Conservation (phyloP, 345 rosid species). For the Geranium rotundifolium region DNA sequence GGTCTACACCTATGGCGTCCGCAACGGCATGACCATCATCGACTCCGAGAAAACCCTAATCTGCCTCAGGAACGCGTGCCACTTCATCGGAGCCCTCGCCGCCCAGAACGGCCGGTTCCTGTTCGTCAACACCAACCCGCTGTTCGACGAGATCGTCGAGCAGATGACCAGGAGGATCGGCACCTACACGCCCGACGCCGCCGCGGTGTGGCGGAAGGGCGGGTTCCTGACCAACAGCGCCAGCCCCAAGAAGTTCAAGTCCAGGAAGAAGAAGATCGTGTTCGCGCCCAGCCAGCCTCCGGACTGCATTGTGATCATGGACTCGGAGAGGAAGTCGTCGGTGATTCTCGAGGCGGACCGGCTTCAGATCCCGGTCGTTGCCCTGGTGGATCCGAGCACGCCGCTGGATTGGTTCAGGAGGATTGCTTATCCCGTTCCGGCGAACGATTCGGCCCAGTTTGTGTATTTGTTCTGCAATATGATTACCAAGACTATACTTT, state of each 20-base stretch:
- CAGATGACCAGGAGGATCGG: conserved; percentile 70
- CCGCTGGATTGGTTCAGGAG: conserved; percentile 66
- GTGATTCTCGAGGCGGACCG: conserved; percentile 65
- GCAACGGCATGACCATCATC: conserved; percentile 53
- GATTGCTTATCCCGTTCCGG: conserved; percentile 86
- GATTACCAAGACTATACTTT: conserved; percentile 74
- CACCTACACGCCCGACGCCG: conserved; percentile 43
- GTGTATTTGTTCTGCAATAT: conserved; percentile 90
- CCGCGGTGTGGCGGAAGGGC: conserved; percentile 61
- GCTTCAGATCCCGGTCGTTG: conserved; percentile 83
- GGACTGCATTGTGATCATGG: conserved; percentile 82
- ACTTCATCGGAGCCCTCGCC: conserved; percentile 61
- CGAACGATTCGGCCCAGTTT: conserved; percentile 83
- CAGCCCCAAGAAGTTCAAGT: conserved; percentile 87
- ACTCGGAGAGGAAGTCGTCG: conserved; percentile 81
- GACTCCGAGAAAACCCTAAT: conserved; percentile 85
- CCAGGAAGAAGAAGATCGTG: conserved; percentile 77
- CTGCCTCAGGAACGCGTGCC: conserved; percentile 77
- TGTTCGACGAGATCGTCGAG: conserved; percentile 70
- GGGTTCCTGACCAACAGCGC: conserved; percentile 79
- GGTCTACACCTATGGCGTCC: conserved; percentile 58
- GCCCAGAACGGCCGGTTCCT: conserved; percentile 47
- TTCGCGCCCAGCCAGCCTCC: conserved; percentile 78
- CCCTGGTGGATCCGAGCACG: conserved; percentile 70
- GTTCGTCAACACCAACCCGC: conserved; percentile 89